Base-by-base conservation (phyloP, 1,284 basidiomycete genomes). In the Cutaneotrichosporon arboriforme region DNA sequence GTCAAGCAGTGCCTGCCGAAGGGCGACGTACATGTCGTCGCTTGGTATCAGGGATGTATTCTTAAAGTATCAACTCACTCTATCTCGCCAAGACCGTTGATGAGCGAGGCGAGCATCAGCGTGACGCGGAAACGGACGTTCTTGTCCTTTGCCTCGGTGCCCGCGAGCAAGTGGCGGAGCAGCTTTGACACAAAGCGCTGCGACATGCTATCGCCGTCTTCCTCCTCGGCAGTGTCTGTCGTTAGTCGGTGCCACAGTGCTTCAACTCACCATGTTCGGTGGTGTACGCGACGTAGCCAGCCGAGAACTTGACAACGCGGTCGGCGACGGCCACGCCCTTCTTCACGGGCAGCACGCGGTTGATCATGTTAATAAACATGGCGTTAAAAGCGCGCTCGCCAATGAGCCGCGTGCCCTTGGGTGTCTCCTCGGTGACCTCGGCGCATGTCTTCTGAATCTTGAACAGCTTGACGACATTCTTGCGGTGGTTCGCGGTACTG, bases 111-210 rank as follows among this genome's bases (percentile, higher is more conserved):
- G n/a, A 89, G 81, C 35, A 88, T 75, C 54, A 88, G 85, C 0
- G 89, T 81, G 55, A 84, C 86, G 17, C 92, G 82, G 65, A 86
- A 90, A 12, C 92, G 81, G 21, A 89, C 85, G 50, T 82, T 81
- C 78, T 94, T 97, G 78, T 93, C 87, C 74, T 94, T 97, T 3
- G 92, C 88, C 12, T 80, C 73, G 72, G 92, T 92, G 0, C 92
- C 92, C 55, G 83, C 82, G 49, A 93, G 77, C 21, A 96, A 79
- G 76, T 88, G 89, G 46, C 82, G 82, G 51, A 96, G 77, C 4
- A 96, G 76, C 43, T 84, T 81, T 12, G 81, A 75, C 1, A 87
- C 78, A 64, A 97, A 91, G 50, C 90, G 81, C 0, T 88, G 82
- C 0, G 84, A 81, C 0, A 83, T 76, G 0, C 84, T 87, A 35